phyloP scores from a whole-genome alignment of 331 rosid species.

The Stylosanthes scabra region DNA sequence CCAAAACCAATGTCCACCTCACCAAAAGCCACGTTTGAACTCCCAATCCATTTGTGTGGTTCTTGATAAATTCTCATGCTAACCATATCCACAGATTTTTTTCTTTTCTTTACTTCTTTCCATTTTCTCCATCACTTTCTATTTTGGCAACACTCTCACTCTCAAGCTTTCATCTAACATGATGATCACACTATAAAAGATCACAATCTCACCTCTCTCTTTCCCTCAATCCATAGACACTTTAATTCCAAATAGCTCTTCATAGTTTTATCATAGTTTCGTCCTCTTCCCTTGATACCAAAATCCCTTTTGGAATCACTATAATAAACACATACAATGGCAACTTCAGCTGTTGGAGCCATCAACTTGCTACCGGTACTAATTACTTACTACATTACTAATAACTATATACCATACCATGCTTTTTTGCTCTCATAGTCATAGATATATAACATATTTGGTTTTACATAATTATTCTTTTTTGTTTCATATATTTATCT shows the following conservation, averaged over 20 bases:
- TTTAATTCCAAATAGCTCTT: slow-evolving; percentile 25
- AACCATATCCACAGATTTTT: slow-evolving; percentile 35
- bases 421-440: neutral
- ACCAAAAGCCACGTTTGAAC: slow-evolving; percentile 41
- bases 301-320: slow-evolving; percentile 5
- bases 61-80: slow-evolving; percentile 35
- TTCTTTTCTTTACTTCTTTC: neutral
- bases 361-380: slow-evolving; percentile 63
- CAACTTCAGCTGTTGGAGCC: slow-evolving; percentile 60
- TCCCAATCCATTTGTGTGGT: slow-evolving; percentile 45
- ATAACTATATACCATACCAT: no score
- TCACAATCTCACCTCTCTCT: slow-evolving; percentile 32
- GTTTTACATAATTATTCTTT: no score
- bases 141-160: neutral
- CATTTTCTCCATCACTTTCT: neutral
- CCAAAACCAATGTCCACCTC: slow-evolving; percentile 46
- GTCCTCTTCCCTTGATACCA: slow-evolving; percentile 19
- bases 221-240: slow-evolving; percentile 22
- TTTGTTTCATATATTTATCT: neutral
- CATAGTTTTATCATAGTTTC: neutral
- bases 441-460: neutral
- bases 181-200: slow-evolving; percentile 32
- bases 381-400: no score
- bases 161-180: neutral
- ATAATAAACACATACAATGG: slow-evolving; percentile 46